A percentile compares a stretch with the other conserved stretches of the same genome.
phyloP scores from a whole-genome alignment of 305 asterid genomes.

The Solanum aculeatissimum region DNA sequence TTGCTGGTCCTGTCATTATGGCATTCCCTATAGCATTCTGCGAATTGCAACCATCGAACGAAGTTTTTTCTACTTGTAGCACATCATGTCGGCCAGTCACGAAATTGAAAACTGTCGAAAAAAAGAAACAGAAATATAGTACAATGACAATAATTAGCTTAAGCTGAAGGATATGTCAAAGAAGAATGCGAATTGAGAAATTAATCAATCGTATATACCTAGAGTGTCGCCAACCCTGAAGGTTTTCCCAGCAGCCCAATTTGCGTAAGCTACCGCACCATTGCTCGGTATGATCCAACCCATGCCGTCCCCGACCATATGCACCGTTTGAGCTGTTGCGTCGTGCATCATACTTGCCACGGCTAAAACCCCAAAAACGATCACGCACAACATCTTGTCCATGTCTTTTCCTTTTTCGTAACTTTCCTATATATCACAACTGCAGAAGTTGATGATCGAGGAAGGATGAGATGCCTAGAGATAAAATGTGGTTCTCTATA shows the following conservation, averaged over 20 bases:
- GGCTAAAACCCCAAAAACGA: conserved; percentile 12
- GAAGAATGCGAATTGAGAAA: neutral
- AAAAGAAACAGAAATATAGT: neutral
- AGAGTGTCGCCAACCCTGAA: conserved; percentile 34
- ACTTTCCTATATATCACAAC: neutral
- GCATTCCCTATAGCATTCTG: conserved; percentile 13
- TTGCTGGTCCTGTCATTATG: conserved; percentile 26
- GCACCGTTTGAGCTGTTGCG: conserved; percentile 20
- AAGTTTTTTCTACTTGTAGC: conserved; percentile 19
- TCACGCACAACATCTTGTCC: conserved; percentile 4
- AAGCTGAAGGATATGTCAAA: neutral
- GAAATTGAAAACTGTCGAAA: conserved; percentile 29
- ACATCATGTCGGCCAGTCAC: conserved; percentile 24
- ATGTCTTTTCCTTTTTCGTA: neutral
- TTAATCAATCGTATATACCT: neutral
- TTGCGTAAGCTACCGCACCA: conserved; percentile 10
- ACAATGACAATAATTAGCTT: neutral
- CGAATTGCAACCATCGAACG: conserved; percentile 28
- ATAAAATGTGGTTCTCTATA: neutral
- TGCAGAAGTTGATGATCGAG: neutral
- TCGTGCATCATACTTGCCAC: neutral
- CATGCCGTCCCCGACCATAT: conserved; percentile 28
- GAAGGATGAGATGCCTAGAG: neutral
- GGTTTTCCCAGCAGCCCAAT: conserved; percentile 27
- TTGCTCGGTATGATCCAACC: conserved; percentile 35